Percentiles rank a stretch among this genome's conserved stretches.
Evolutionary conservation across 2,329 filamentous ascomycete species (phyloP).

Genomic region (Annulohypoxylon truncatum): DNA sequence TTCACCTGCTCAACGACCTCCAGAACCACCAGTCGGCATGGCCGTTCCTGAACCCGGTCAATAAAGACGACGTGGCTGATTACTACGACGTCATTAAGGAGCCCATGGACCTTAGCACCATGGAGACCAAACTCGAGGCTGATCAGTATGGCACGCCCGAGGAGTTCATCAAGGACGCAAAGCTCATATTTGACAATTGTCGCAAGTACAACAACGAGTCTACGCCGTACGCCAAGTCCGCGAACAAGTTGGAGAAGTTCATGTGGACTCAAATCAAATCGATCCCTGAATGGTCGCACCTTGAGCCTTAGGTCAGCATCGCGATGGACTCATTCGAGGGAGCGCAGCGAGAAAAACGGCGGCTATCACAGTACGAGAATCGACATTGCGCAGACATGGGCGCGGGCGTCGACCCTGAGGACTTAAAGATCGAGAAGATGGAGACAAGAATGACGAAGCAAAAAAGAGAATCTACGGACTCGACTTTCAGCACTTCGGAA

Average conservation of each 20-base stretch:
- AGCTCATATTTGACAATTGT: slow-evolving; percentile 93
- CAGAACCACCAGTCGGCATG: slow-evolving; percentile 94
- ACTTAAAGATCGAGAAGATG: not conserved
- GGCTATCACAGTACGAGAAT: not conserved
- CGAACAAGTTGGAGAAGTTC: slow-evolving; percentile 90
- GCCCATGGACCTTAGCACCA: slow-evolving; percentile 95
- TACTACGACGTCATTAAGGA: slow-evolving; percentile 99
- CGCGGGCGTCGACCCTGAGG: not conserved
- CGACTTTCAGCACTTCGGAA: not conserved
- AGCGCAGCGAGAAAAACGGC: not conserved
- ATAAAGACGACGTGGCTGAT: slow-evolving; percentile 95
- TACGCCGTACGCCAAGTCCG: slow-evolving; percentile 94
- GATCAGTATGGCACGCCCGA: slow-evolving; percentile 92
- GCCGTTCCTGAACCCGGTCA: slow-evolving; percentile 95
- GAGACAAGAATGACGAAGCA: not conserved
- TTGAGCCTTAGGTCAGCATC: slow-evolving; percentile 57
- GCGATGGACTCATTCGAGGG: slow-evolving; percentile 2
- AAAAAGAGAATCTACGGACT: not conserved
- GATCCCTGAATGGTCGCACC: slow-evolving; percentile 89
- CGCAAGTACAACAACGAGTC: slow-evolving; percentile 96
- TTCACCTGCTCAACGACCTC: slow-evolving; percentile 92
- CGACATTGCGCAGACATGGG: not conserved
- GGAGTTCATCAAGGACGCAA: slow-evolving; percentile 90
- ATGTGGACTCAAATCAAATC: slow-evolving; percentile 95
- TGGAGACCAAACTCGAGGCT: slow-evolving; percentile 95